These are phyloP conservation scores for Excoecaria agallocha DNA, from an alignment of 345 rosid genomes.

Conservation along the genomic window DNA sequence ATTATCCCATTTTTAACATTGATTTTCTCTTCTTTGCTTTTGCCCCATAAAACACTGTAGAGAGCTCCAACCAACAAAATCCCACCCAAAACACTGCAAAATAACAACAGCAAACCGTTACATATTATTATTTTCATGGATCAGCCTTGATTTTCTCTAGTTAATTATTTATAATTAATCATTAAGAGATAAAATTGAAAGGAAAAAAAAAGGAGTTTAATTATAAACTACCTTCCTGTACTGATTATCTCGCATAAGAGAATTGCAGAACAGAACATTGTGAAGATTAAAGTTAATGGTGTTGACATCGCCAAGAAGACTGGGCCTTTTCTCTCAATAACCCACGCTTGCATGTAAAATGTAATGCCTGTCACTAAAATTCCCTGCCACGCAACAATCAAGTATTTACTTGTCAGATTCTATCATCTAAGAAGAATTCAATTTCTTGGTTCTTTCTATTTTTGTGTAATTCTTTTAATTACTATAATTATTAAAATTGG, in stretches of 20 bases:
- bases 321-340: slow-evolving; percentile 87
- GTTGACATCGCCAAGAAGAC: slow-evolving; percentile 89
- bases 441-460: too few relatives aligned
- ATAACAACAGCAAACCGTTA: background rate
- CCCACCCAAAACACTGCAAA: slow-evolving; percentile 66
- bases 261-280: slow-evolving; percentile 58
- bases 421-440: too few relatives aligned
- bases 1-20: slow-evolving; percentile 20
- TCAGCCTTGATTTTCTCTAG: too few relatives aligned
- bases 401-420: background rate
- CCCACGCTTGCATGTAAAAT: slow-evolving; percentile 85
- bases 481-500: too few relatives aligned
- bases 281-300: slow-evolving; percentile 65
- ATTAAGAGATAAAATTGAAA: too few relatives aligned
- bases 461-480: too few relatives aligned
- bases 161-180: too few relatives aligned
- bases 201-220: background rate
- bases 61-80: slow-evolving; percentile 68
- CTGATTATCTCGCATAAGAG: slow-evolving; percentile 57
- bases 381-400: slow-evolving; percentile 48
- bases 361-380: slow-evolving; percentile 82
- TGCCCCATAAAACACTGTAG: slow-evolving; percentile 83
- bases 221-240: slow-evolving; percentile 61
- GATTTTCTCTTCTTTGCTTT: slow-evolving; percentile 52
- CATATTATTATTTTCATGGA: too few relatives aligned